These are phyloP conservation scores for Tetrahymena thermophila DNA, from an alignment of 73 alveolate genomes.

Conservation along the genomic window DNA sequence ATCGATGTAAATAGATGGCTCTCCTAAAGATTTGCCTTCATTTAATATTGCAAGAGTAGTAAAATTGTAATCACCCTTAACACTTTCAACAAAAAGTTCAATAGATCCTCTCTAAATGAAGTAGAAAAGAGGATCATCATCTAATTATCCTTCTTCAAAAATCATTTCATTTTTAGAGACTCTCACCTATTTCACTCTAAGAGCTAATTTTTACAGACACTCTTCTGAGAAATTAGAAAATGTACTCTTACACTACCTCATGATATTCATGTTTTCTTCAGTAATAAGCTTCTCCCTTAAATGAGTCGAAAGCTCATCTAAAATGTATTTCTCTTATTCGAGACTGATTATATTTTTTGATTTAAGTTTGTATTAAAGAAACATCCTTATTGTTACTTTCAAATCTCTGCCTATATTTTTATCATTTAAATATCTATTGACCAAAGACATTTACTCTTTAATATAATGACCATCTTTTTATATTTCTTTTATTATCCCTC, in stretches of 20 bases:
- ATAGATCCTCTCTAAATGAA: not conserved
- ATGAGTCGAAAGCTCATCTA: not conserved
- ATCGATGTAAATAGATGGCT: constrained; percentile 12
- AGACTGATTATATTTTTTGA: not conserved
- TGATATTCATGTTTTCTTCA: not conserved
- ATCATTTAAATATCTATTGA: constrained; percentile 25
- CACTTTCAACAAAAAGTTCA: not conserved
- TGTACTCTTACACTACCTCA: not conserved
- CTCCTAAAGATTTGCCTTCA: not conserved
- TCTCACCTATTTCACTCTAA: not conserved
- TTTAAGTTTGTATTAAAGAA: not conserved
- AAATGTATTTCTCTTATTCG: not conserved
- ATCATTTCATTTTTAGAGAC: not conserved
- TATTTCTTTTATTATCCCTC: constrained; percentile 32
- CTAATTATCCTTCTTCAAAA: not conserved
- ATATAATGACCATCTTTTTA: constrained; percentile 23
- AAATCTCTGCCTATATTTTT: constrained; percentile 13
- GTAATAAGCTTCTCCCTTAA: not conserved
- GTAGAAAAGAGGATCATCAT: not conserved
- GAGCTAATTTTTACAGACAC: not conserved
- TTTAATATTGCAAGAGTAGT: not conserved
- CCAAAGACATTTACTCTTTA: constrained; percentile 6
- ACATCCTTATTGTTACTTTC: not conserved
- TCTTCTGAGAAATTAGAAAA: not conserved
- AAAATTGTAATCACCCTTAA: not conserved